Evolutionary conservation across 495 filamentous ascomycete species (phyloP).

Genomic region (Gamarada debralockiae): DNA sequence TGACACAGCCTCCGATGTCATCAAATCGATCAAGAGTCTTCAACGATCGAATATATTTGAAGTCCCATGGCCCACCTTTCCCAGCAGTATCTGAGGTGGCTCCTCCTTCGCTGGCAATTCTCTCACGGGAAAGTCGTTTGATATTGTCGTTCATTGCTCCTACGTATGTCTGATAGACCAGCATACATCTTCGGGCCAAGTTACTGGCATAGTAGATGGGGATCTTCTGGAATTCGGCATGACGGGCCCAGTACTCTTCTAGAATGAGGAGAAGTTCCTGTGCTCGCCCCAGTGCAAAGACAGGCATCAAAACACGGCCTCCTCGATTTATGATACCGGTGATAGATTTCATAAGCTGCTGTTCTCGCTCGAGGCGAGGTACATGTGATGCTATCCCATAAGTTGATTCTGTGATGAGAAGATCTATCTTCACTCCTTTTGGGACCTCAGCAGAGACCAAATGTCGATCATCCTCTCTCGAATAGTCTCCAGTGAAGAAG

Average conservation of each 20-base stretch:
- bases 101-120: conserved; percentile 77
- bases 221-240: conserved; percentile 78
- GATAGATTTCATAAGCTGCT: conserved; percentile 89
- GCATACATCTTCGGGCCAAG: conserved; percentile 93
- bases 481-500: conserved; percentile 96
- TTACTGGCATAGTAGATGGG: conserved; percentile 98
- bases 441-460: conserved; percentile 88
- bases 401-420: conserved; percentile 95
- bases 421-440: conserved; percentile 79
- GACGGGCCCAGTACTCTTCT: conserved; percentile 92
- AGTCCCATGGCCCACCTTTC: conserved; percentile 91
- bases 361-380: conserved; percentile 84
- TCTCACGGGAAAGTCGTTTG: conserved; percentile 80
- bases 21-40: conserved; percentile 94
- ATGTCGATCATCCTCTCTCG: conserved; percentile 89
- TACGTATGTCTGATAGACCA: conserved; percentile 97
- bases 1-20: conserved; percentile 92
- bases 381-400: conserved; percentile 92
- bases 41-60: conserved; percentile 82
- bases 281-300: conserved; percentile 89
- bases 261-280: conserved; percentile 93
- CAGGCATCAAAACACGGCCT: conserved; percentile 89
- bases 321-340: conserved; percentile 86
- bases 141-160: conserved; percentile 99
- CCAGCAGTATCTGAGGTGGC: conserved; percentile 63